Percentiles rank a stretch among this genome's conserved stretches.
Evolutionary conservation across 2,329 filamentous ascomycete genomes (phyloP).

Genomic region (Botryotinia narcissicola): DNA sequence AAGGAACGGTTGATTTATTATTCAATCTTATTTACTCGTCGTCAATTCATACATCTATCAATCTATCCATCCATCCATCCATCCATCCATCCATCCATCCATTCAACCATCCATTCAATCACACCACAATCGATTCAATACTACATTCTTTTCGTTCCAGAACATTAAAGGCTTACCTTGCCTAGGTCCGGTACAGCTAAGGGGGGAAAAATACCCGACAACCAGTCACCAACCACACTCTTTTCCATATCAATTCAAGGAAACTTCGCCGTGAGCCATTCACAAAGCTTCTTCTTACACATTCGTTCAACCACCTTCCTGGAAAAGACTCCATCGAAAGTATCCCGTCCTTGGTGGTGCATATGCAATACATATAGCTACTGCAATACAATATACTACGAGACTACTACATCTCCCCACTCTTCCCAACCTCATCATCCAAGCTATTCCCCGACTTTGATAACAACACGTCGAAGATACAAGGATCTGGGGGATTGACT

Average conservation of each 20-base stretch:
- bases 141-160: constrained; percentile 9
- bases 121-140: neutral
- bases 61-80: neutral
- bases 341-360: neutral
- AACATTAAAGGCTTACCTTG: neutral
- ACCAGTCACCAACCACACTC: constrained; percentile 8
- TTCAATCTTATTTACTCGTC: neutral
- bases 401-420: neutral
- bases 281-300: neutral
- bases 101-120: neutral
- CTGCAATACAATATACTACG: neutral
- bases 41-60: neutral
- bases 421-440: constrained; percentile 11
- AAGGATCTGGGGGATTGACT: constrained; percentile 3
- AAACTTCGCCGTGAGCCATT: neutral
- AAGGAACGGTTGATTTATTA: constrained; percentile 1
- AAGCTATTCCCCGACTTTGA: constrained; percentile 5
- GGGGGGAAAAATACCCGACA: neutral
- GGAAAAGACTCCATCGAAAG: neutral
- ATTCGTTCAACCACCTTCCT: constrained; percentile 4
- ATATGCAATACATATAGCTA: constrained; percentile 10
- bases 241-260: neutral
- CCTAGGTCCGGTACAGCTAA: neutral
- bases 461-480: constrained; percentile 15
- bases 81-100: neutral